Evolutionary conservation across 306 rosid species (phyloP), one percentile per base, ranked within the genome.

Genomic region (Rosa persica): DNA sequence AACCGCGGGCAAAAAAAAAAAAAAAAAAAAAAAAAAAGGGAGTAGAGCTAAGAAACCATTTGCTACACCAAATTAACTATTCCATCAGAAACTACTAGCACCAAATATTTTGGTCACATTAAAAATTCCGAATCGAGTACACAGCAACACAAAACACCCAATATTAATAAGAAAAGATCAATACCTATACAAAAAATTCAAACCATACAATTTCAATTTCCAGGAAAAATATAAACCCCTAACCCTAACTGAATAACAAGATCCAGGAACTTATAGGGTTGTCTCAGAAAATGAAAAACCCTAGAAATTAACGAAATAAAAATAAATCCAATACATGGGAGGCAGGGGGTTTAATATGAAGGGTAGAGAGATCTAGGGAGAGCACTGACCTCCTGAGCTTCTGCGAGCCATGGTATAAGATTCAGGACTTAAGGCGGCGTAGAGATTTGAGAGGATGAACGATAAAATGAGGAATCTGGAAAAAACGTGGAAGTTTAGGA

Each of bases 361-460:
- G 17, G 12, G 22, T 0, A 34, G 57, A 39, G 39, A 42, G 65
- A 74, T 66, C 22, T 48, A 12, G 4, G 12, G 36, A 51, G 4
- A 73, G 49, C 20, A 51, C 60, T 11, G 19, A 88, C 88, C 86
- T 73, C 88, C 87, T 25, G 86, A 60, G 82, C 90, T 73, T 20
- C 89, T 75, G 80, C 91, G 91, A 86, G 91, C 67, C 91, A 88
- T 88, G 81, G 68, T 65, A 57, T 11, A 8, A 51, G 52, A 30
- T 5, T 39, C 22, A 78, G 60, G 81, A 39, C 38, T 66, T 67
- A 81, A 74, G 78, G 20, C 77, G 86, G 80, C 49, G 77, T 16
- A 16, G 64, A 74, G 30, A 10, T 8, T 39, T 39, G 72, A 39
- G 36, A 64, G 1, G 58, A 55, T 6, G 65, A 78, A 43, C 68